Evolutionary conservation across 2,329 filamentous ascomycete genomes (phyloP).

Genomic region (Hypoxylon sp.): DNA sequence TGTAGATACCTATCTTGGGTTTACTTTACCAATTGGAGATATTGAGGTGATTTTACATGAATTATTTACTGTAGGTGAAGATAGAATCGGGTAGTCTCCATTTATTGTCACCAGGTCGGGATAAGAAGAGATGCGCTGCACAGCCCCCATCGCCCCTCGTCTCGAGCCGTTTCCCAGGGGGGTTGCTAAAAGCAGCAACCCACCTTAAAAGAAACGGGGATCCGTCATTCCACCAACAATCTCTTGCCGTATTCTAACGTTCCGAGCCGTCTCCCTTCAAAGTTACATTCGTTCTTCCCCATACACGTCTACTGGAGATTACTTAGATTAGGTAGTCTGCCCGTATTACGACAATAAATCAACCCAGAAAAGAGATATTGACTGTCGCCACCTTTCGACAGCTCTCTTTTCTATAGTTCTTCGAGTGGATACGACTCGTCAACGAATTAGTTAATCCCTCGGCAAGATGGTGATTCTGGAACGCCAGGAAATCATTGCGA

Average conservation of each 20-base stretch:
- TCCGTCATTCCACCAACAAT: constrained; percentile 27
- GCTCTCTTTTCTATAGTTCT: neutral
- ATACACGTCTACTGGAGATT: too few relatives aligned
- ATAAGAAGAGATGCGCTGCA: constrained; percentile 7
- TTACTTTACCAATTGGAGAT: constrained; percentile 1
- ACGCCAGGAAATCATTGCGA: constrained; percentile 72
- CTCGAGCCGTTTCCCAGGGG: neutral
- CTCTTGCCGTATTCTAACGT: neutral
- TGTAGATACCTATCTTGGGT: neutral
- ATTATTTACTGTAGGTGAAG: neutral
- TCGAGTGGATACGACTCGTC: neutral
- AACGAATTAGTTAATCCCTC: neutral
- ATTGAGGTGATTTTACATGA: neutral
- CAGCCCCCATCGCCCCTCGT: constrained; percentile 7
- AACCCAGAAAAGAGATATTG: constrained; percentile 10
- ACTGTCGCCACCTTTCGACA: neutral
- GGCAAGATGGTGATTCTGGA: constrained; percentile 61
- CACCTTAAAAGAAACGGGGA: constrained; percentile 15
- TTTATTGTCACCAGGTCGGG: neutral
- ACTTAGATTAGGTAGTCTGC: neutral
- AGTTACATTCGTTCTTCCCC: neutral
- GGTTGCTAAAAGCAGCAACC: constrained; percentile 4
- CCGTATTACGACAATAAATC: neutral
- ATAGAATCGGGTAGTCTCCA: neutral
- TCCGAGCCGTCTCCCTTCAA: neutral